These are phyloP conservation scores for Candida jianshihensis DNA, from an alignment of 805 yeast genomes.

Conservation along the genomic window DNA sequence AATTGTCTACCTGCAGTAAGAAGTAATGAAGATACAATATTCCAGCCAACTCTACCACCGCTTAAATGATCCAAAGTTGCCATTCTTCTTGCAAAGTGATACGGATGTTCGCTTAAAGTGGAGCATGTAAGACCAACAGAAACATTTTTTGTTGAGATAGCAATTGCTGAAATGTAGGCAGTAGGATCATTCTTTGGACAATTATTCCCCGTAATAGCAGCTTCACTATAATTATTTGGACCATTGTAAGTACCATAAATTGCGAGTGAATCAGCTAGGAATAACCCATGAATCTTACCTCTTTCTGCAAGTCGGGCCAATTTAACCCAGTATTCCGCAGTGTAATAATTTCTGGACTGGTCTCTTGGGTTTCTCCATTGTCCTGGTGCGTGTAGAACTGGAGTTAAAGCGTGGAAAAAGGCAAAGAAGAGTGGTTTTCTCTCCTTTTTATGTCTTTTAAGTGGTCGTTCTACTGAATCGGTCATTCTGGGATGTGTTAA, in stretches of 20 bases:
- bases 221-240: not conserved
- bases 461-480: not conserved
- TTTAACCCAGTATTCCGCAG: constrained; percentile 1
- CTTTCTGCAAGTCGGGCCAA: not conserved
- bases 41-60: constrained; percentile 1
- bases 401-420: not conserved
- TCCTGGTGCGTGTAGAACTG: constrained; percentile 1
- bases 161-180: not conserved
- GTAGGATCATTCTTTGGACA: constrained; percentile 1
- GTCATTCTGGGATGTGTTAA: not conserved
- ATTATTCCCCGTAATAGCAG: not conserved
- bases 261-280: not conserved
- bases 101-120: not conserved
- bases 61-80: not conserved
- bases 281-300: not conserved
- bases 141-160: not conserved
- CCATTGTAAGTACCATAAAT: constrained; percentile 1
- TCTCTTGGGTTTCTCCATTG: constrained; percentile 2
- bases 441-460: not conserved
- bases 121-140: constrained; percentile 1
- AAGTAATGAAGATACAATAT: not conserved
- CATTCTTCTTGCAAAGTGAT: constrained; percentile 1
- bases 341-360: not conserved
- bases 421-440: not conserved
- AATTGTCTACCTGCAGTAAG: not conserved